A percentile compares a stretch with the other conserved stretches of the same genome.
These are phyloP conservation scores for Tricholoma sp. DNA, from an alignment of 768 basidiomycete genomes.

Conservation along the genomic window DNA sequence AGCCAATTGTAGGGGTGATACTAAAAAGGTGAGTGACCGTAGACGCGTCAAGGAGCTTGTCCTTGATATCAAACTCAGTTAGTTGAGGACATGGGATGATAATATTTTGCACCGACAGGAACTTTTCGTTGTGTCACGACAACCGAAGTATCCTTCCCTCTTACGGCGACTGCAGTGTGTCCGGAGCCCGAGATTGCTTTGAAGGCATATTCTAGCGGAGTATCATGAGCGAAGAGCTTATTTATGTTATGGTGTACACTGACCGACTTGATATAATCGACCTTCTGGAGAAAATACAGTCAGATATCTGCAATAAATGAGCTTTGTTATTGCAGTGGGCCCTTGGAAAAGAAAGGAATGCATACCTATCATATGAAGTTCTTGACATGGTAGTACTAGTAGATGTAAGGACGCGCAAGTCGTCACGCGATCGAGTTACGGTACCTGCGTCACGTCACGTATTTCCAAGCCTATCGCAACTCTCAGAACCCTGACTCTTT, in stretches of 20 bases:
- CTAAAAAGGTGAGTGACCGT: conserved; percentile 95
- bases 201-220: conserved; percentile 88
- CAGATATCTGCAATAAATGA: conserved; percentile 58
- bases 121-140: conserved; percentile 99
- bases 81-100: not conserved
- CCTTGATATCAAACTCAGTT: conserved; percentile 41
- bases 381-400: conserved; percentile 83
- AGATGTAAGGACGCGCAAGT: conserved; percentile 51
- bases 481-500: not conserved
- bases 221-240: conserved; percentile 9
- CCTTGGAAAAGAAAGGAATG: not conserved
- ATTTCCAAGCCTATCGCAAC: too few relatives aligned
- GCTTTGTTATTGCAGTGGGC: not conserved
- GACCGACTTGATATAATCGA: conserved; percentile 97
- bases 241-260: conserved; percentile 19
- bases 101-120: conserved; percentile 56
- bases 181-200: conserved; percentile 98
- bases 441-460: conserved; percentile 22
- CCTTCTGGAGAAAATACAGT: conserved; percentile 98
- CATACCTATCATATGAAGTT: conserved; percentile 87
- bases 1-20: conserved; percentile 94
- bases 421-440: conserved; percentile 36
- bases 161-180: conserved; percentile 87
- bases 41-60: conserved; percentile 92
- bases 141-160: conserved; percentile 92